Conservation (phyloP, 2,329 filamentous ascomycete genomes). For the Helotiales sp. region DNA sequence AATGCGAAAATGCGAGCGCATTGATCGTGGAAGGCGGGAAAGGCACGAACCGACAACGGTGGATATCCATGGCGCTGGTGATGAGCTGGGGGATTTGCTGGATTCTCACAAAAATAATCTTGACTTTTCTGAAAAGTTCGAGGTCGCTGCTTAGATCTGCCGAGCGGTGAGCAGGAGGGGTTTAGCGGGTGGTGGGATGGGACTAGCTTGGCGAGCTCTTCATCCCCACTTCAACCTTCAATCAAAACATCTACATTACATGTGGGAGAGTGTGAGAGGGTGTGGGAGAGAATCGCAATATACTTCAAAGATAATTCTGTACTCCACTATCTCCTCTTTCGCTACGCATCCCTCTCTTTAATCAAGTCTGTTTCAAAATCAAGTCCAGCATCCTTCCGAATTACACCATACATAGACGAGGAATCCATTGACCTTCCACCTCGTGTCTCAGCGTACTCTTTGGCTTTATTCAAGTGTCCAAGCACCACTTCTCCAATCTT, state of each 20-base stretch:
- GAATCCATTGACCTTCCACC: slow-evolving; percentile 51
- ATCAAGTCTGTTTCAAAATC: slow-evolving; percentile 50
- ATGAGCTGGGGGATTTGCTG: slow-evolving; percentile 11
- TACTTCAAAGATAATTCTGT: no score
- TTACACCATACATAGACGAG: slow-evolving; percentile 55
- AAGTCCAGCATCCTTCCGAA: slow-evolving; percentile 50
- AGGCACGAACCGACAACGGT: slow-evolving; percentile 94
- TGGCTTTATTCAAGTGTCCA: slow-evolving; percentile 51
- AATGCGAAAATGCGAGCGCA: slow-evolving; percentile 89
- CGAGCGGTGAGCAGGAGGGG: slow-evolving; percentile 7
- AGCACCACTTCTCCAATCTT: slow-evolving; percentile 51
- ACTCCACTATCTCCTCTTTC: no score
- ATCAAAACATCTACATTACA: no score
- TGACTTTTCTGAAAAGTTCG: slow-evolving; percentile 17
- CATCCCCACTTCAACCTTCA: background rate
- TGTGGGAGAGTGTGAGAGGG: no score
- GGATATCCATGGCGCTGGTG: slow-evolving; percentile 77
- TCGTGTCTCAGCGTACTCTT: slow-evolving; percentile 42
- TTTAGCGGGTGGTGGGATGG: background rate
- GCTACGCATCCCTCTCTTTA: slow-evolving; percentile 23
- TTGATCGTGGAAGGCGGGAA: slow-evolving; percentile 93
- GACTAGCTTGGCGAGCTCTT: slow-evolving; percentile 1
- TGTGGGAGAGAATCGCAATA: no score
- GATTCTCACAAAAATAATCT: background rate
- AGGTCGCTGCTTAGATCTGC: slow-evolving; percentile 7